Evolutionary conservation across 371 early-diverging fungal genomes (phyloP).

Genomic region (Vairimorpha apis): DNA sequence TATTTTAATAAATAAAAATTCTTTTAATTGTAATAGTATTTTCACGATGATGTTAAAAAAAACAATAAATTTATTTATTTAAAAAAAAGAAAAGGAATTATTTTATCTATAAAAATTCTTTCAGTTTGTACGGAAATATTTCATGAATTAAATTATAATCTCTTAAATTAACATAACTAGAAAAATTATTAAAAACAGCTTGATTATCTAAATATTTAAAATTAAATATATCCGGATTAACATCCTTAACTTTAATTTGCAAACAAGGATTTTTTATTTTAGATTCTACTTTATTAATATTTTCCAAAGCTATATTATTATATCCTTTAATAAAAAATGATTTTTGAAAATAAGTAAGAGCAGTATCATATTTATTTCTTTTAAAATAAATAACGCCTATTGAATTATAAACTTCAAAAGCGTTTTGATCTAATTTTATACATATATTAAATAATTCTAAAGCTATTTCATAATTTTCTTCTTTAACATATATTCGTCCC

Average conservation of each 20-base stretch:
- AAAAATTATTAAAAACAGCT: background rate
- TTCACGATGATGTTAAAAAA: no score
- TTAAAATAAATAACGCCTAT: background rate
- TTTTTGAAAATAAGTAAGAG: background rate
- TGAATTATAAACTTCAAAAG: background rate
- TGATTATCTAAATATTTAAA: conserved; percentile 12
- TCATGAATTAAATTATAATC: background rate
- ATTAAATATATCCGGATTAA: background rate
- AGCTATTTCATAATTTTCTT: background rate
- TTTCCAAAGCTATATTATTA: background rate
- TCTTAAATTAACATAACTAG: background rate
- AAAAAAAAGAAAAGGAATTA: no score
- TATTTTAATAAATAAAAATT: no score
- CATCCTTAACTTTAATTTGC: background rate
- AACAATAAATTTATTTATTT: no score
- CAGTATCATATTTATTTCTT: background rate
- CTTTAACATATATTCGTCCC: background rate
- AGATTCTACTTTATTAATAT: background rate
- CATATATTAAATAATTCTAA: background rate
- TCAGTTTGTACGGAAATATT: background rate
- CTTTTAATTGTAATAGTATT: no score
- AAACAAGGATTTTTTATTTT: background rate
- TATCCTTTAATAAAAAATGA: background rate
- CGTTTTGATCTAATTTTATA: background rate
- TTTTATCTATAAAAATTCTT: no score